These are phyloP conservation scores for Lichtheimia ramosa DNA, from an alignment of 371 early-diverging fungal genomes.

Conservation along the genomic window DNA sequence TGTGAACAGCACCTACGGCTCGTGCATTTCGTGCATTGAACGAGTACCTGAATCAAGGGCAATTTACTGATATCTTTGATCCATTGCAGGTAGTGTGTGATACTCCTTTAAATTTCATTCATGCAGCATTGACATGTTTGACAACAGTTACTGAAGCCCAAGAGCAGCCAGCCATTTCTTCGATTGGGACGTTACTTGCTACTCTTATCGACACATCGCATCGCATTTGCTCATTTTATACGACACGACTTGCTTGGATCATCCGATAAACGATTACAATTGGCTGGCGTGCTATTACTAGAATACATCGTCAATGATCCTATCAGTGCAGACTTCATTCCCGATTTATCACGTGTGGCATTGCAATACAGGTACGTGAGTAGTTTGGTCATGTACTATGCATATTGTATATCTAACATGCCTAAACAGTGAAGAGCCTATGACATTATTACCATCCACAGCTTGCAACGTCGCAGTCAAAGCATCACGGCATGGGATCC, in stretches of 20 bases:
- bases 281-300: neutral
- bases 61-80: constrained; percentile 5
- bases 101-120: too few species aligned
- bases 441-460: neutral
- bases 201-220: neutral
- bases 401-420: neutral
- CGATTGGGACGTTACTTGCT: constrained; percentile 3
- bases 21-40: constrained; percentile 2
- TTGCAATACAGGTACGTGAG: constrained; percentile 3
- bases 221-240: neutral
- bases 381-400: neutral
- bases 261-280: constrained; percentile 5
- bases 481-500: neutral
- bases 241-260: neutral
- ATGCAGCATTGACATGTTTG: neutral
- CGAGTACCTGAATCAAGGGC: neutral
- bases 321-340: neutral
- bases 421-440: neutral
- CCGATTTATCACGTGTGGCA: constrained; percentile 2
- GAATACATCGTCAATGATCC: neutral
- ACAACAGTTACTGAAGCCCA: constrained; percentile 6
- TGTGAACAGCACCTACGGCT: constrained; percentile 1
- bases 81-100: neutral
- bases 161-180: constrained; percentile 3
- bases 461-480: neutral